phyloP scores from a whole-genome alignment of 768 basidiomycete genomes.

The Mycena crocata region DNA sequence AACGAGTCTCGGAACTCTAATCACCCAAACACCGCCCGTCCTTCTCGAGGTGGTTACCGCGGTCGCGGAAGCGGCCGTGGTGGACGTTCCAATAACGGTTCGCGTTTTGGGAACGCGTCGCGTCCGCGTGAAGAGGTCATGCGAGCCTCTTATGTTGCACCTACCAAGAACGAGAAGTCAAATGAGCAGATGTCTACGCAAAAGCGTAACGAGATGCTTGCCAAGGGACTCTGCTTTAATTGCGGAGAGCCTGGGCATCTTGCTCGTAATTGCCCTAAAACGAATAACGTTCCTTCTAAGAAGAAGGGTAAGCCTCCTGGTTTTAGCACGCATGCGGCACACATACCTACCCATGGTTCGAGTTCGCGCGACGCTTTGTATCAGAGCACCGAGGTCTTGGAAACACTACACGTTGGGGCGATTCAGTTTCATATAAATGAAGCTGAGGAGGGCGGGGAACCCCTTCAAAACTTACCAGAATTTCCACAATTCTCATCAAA shows the following conservation, averaged over 20 bases:
- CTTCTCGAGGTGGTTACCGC: constrained; percentile 38
- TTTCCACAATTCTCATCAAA: no score
- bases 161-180: background rate
- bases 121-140: no score
- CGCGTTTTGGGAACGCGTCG: no score
- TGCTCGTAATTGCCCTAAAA: constrained; percentile 42
- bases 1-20: no score
- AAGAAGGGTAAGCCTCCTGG: background rate
- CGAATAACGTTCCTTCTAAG: constrained; percentile 4
- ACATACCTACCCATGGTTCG: background rate
- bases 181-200: background rate
- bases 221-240: constrained; percentile 41
- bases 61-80: constrained; percentile 16
- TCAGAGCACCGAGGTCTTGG: background rate
- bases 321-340: background rate
- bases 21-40: background rate
- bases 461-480: background rate
- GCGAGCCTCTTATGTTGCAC: background rate
- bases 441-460: background rate
- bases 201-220: constrained; percentile 23
- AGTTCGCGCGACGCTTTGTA: background rate
- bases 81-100: background rate
- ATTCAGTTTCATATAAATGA: background rate
- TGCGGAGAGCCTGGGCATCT: constrained; percentile 43
- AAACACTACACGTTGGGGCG: background rate